Percentiles rank a stretch among this genome's conserved stretches.
Evolutionary conservation across 495 filamentous ascomycete species (phyloP).

Genomic region (Apiosordaria backusii): DNA sequence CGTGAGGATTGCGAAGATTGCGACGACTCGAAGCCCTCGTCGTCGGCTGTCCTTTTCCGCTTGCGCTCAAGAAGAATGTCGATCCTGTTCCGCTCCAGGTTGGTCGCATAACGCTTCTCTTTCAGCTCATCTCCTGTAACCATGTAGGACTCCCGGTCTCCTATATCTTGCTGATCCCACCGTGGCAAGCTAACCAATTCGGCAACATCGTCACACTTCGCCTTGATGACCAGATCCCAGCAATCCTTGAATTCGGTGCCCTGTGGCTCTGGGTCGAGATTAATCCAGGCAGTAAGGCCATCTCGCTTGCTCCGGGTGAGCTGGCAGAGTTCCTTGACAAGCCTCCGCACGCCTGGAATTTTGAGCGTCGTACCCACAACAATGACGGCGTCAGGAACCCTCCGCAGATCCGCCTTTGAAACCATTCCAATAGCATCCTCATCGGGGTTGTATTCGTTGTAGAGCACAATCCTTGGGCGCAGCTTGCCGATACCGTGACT

Average conservation of each 20-base stretch:
- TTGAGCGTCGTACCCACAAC: conserved; percentile 95
- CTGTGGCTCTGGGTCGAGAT: conserved; percentile 74
- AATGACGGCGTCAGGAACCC: conserved; percentile 83
- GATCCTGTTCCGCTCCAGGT: conserved; percentile 36
- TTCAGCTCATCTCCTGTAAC: conserved; percentile 40
- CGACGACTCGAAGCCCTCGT: conserved; percentile 17
- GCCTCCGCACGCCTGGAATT: conserved; percentile 83
- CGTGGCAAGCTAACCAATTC: conserved; percentile 64
- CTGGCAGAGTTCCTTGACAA: conserved; percentile 86
- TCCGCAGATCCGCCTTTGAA: conserved; percentile 75
- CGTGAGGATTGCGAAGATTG: background rate
- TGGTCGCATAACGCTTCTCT: conserved; percentile 31
- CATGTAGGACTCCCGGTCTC: conserved; percentile 36
- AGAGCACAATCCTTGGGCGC: conserved; percentile 89
- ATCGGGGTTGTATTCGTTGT: conserved; percentile 96
- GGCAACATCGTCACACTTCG: conserved; percentile 86
- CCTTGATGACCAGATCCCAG: conserved; percentile 86
- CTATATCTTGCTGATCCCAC: conserved; percentile 64
- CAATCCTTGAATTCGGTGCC: conserved; percentile 84
- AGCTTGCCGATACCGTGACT: conserved; percentile 91
- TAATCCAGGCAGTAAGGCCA: conserved; percentile 94
- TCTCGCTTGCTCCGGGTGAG: conserved; percentile 73
- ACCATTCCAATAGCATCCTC: conserved; percentile 93
- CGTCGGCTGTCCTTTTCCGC: conserved; percentile 23
- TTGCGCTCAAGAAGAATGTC: conserved; percentile 39